A percentile compares a stretch with the other conserved stretches of the same genome.
These are phyloP conservation scores for Skeletonema menzelii DNA, from an alignment of 108 stramenopile genomes.

Conservation along the genomic window DNA sequence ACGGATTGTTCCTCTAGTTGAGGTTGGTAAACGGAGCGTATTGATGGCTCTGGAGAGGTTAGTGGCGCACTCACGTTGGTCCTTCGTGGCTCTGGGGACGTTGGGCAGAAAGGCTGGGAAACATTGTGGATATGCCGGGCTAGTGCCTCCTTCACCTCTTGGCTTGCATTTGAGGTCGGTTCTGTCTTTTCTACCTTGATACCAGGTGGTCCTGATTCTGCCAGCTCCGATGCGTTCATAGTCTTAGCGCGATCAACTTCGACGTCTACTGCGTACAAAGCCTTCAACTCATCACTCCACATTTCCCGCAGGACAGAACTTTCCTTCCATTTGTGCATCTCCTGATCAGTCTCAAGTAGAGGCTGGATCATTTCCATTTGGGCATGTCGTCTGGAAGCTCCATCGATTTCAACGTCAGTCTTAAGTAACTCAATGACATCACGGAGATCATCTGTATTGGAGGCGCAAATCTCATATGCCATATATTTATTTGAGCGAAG, in stretches of 20 bases:
- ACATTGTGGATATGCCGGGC: conserved; percentile 12
- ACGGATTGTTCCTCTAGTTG: neutral
- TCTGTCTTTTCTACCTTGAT: neutral
- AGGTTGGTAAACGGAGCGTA: neutral
- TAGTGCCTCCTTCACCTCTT: conserved; percentile 16
- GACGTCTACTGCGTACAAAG: conserved; percentile 36
- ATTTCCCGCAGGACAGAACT: conserved; percentile 2
- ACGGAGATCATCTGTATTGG: conserved; percentile 29
- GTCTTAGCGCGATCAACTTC: conserved; percentile 29
- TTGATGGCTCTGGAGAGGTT: conserved; percentile 14
- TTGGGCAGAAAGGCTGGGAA: conserved; percentile 9
- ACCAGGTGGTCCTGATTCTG: neutral
- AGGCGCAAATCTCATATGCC: conserved; percentile 3
- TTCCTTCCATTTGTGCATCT: conserved; percentile 16
- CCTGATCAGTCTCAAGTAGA: conserved; percentile 28
- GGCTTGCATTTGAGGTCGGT: neutral
- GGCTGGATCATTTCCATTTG: conserved; percentile 32
- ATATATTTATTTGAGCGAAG: conserved; percentile 18
- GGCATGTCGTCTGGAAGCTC: conserved; percentile 21
- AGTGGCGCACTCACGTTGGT: neutral
- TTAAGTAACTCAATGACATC: conserved; percentile 37
- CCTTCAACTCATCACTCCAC: conserved; percentile 26
- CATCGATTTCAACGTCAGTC: conserved; percentile 38
- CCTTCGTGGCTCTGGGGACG: neutral
- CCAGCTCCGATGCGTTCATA: neutral